Evolutionary conservation across 1,139 yeast species (phyloP), one percentile per base, ranked within the genome.

Genomic region (Yamadazyma dendronema): DNA sequence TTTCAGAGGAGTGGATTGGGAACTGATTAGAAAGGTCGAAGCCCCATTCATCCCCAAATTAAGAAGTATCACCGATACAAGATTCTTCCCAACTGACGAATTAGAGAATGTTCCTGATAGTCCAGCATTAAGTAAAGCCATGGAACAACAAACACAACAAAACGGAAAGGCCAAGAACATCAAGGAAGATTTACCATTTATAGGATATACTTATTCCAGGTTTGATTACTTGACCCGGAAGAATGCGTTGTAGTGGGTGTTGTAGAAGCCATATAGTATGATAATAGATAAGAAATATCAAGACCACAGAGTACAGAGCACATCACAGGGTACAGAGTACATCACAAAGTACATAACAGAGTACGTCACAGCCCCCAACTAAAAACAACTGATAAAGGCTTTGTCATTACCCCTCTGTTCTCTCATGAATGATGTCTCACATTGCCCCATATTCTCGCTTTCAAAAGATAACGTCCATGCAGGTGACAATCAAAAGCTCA

Each of bases 61-160:
- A 33, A 46, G 64, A 33, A 84, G 95, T 8, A 85, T 92, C 46
- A 92, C 97, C 4, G 99, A 92, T 59, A 94, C 98, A 0, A 74
- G 97, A 50, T 92, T 92, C 71, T 92, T 92, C 87, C 97, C 98
- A 31, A 88, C 96, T 3, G 98, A 94, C 56, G 99, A 92, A 57
- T 73, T 92, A 52, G 97, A 90, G 61, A 89, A 86, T 56, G 92
- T 90, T 33, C 97, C 97, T 1, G 97, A 90, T 55, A 81, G 87
- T 31, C 96, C 96, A n/a, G 88, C 88, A 1, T 67, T 81, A 59
- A 77, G 79, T 29, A 81, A 79, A 56, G 86, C 86, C n/a, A 81
- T 82, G 52, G 78, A 75, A 52, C 77, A 70, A 43, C 65, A 80
- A 43, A 19, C 22, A 7, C 22, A 19, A 19, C 83, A 78, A 42